These are phyloP conservation scores for Phaeotremella fagi DNA, from an alignment of 768 basidiomycete genomes.

Conservation along the genomic window DNA sequence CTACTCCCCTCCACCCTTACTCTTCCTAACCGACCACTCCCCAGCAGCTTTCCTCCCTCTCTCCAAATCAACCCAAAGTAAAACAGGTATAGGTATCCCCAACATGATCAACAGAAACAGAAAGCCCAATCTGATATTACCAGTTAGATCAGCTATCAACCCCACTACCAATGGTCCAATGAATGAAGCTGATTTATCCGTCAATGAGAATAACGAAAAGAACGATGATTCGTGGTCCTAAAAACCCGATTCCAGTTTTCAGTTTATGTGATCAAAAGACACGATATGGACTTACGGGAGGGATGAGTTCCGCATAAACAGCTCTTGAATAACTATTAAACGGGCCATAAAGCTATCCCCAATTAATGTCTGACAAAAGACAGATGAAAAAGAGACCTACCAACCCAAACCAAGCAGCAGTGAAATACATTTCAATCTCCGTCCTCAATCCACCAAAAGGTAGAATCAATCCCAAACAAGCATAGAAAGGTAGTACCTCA, in stretches of 20 bases:
- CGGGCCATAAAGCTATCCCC: slow-evolving; percentile 65
- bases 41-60: slow-evolving; percentile 58
- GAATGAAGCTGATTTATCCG: slow-evolving; percentile 80
- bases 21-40: slow-evolving; percentile 25
- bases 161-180: slow-evolving; percentile 86
- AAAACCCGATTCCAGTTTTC: not conserved
- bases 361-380: not conserved
- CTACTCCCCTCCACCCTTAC: not conserved
- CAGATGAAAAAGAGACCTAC: slow-evolving; percentile 33
- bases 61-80: slow-evolving; percentile 65
- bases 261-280: too few species aligned
- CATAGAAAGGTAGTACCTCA: slow-evolving; percentile 68
- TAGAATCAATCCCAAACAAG: slow-evolving; percentile 70
- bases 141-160: slow-evolving; percentile 77
- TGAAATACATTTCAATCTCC: slow-evolving; percentile 74
- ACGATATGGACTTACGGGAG: slow-evolving; percentile 52
- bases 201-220: slow-evolving; percentile 80
- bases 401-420: slow-evolving; percentile 76
- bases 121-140: slow-evolving; percentile 87
- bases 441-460: slow-evolving; percentile 64
- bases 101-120: slow-evolving; percentile 81
- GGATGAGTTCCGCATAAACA: slow-evolving; percentile 79
- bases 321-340: slow-evolving; percentile 88
- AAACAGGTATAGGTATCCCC: slow-evolving; percentile 70
- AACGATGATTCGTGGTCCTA: slow-evolving; percentile 80